A percentile compares a stretch with the other conserved stretches of the same genome.
phyloP scores from a whole-genome alignment of 2,329 filamentous ascomycete species.

The Ceratocystiopsis sp. region DNA sequence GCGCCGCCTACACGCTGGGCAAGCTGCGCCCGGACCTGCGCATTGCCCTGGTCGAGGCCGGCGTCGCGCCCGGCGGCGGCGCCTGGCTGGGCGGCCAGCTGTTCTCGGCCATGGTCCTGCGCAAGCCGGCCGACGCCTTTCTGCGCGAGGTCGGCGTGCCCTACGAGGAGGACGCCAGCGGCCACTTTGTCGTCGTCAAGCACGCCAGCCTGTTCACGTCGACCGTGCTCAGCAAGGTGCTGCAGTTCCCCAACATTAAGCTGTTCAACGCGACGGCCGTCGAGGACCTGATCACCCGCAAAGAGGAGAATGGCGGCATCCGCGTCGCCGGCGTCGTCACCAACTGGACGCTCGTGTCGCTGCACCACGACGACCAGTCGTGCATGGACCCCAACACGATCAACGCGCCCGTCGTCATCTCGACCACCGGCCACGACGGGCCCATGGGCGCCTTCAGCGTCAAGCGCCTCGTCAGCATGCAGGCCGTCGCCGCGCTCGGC shows the following conservation, averaged over 20 bases:
- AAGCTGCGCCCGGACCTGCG: constrained; percentile 75
- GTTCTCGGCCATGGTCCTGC: constrained; percentile 90
- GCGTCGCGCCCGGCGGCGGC: constrained; percentile 72
- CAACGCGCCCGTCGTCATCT: constrained; percentile 77
- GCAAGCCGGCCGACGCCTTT: constrained; percentile 79
- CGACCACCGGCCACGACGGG: constrained; percentile 78
- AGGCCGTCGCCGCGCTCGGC: constrained; percentile 63
- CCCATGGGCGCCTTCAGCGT: constrained; percentile 84
- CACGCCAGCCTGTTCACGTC: constrained; percentile 86
- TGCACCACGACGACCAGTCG: constrained; percentile 76
- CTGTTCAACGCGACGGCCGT: constrained; percentile 90
- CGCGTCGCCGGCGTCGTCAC: constrained; percentile 80
- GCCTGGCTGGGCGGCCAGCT: constrained; percentile 90
- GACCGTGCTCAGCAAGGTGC: constrained; percentile 67
- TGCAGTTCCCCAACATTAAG: constrained; percentile 80
- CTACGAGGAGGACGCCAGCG: constrained; percentile 59
- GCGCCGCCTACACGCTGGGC: constrained; percentile 68
- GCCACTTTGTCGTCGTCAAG: constrained; percentile 80
- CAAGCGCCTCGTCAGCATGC: constrained; percentile 83
- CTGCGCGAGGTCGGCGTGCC: constrained; percentile 64
- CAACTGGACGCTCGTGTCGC: constrained; percentile 85
- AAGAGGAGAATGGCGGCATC: constrained; percentile 28
- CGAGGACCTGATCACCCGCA: constrained; percentile 78
- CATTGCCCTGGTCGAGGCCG: constrained; percentile 81
- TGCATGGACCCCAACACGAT: constrained; percentile 98